These are phyloP conservation scores for Flaveria robusta DNA, from an alignment of 129 eudicot species.

Conservation along the genomic window DNA sequence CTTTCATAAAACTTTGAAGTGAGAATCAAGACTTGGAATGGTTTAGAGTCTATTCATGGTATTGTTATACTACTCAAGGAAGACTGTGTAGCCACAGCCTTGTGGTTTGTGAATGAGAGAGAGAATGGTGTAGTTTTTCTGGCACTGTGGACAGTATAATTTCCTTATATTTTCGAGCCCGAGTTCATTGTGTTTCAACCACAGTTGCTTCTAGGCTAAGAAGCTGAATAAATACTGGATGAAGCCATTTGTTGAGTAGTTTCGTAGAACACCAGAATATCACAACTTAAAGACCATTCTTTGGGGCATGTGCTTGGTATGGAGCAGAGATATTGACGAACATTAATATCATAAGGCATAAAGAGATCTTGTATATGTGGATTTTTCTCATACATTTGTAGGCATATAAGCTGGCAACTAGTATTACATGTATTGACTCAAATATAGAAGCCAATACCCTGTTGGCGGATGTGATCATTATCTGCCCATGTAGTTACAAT, in stretches of 20 bases:
- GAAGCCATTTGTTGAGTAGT: conserved; percentile 6
- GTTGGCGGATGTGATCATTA: neutral
- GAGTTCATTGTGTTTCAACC: neutral
- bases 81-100: conserved; percentile 8
- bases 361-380: neutral
- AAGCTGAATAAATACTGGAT: neutral
- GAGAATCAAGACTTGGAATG: neutral
- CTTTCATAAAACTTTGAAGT: neutral
- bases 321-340: neutral
- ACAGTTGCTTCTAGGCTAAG: neutral
- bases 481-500: conserved; percentile 8
- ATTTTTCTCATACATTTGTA: neutral
- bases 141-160: neutral
- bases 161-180: neutral
- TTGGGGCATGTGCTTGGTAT: neutral
- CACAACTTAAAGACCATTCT: neutral
- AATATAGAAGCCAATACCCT: conserved; percentile 10
- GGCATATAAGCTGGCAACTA: conserved; percentile 12
- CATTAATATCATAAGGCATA: neutral
- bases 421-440: conserved; percentile 1
- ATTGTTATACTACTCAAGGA: neutral
- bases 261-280: neutral
- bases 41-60: neutral
- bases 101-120: conserved; percentile 4
- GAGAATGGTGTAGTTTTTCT: neutral